These are phyloP conservation scores for Mycena polygramma DNA, from an alignment of 768 basidiomycete genomes.

Conservation along the genomic window DNA sequence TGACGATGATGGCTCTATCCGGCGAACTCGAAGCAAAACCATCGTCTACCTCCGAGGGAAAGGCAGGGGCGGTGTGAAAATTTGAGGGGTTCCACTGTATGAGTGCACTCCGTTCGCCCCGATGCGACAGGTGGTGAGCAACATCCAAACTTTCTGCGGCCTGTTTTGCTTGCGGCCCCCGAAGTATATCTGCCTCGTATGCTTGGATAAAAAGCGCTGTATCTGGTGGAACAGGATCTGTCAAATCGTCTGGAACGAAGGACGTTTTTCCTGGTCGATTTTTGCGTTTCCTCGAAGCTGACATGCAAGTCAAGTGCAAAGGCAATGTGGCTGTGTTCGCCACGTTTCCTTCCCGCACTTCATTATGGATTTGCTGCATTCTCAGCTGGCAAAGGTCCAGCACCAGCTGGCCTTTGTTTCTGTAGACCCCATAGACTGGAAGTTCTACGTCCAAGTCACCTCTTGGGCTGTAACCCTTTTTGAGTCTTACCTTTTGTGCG, in stretches of 20 bases:
- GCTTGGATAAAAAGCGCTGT: slow-evolving; percentile 70
- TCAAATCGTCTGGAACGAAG: slow-evolving; percentile 3
- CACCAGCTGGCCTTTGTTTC: slow-evolving; percentile 77
- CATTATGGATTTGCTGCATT: slow-evolving; percentile 73
- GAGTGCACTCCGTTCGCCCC: slow-evolving; percentile 30
- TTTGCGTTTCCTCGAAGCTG: slow-evolving; percentile 34
- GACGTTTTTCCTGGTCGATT: slow-evolving; percentile 14
- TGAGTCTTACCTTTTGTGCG: slow-evolving; percentile 90
- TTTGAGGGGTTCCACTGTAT: slow-evolving; percentile 43
- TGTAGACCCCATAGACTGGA: slow-evolving; percentile 83
- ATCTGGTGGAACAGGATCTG: slow-evolving; percentile 38
- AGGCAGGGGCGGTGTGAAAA: slow-evolving; percentile 13
- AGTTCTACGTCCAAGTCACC: slow-evolving; percentile 81
- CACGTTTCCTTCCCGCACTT: slow-evolving; percentile 25
- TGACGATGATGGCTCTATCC: slow-evolving; percentile 5
- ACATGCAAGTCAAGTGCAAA: not conserved
- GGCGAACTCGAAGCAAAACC: slow-evolving; percentile 27
- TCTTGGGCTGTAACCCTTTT: slow-evolving; percentile 87
- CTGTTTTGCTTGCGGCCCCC: slow-evolving; percentile 59
- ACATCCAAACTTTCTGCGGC: slow-evolving; percentile 47
- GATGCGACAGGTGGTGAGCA: slow-evolving; percentile 5
- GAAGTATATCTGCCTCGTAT: slow-evolving; percentile 81
- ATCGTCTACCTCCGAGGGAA: slow-evolving; percentile 41
- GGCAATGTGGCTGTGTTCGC: slow-evolving; percentile 19
- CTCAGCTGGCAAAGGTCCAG: slow-evolving; percentile 69